phyloP scores from a whole-genome alignment of 257 asterid genomes.

The Salvia rosmarinus region DNA sequence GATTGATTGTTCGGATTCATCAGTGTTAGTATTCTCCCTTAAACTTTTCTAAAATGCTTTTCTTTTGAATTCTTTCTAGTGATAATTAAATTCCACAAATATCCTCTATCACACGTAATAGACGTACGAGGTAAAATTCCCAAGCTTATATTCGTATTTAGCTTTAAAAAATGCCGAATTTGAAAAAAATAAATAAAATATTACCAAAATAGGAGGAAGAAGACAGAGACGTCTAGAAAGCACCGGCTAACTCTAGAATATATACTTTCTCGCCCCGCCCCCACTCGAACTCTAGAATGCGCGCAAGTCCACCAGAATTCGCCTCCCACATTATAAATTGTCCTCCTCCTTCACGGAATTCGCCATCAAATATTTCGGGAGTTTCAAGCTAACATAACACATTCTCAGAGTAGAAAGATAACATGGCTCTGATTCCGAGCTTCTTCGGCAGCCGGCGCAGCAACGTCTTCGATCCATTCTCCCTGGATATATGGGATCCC shows the following conservation, averaged over 20 bases:
- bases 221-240: neutral
- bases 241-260: neutral
- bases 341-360: neutral
- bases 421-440: conserved; percentile 30
- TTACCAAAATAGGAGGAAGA: no score
- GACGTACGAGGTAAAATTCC: no score
- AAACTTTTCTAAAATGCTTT: no score
- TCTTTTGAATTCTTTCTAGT: no score
- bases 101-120: no score
- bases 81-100: no score
- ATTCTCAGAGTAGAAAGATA: neutral
- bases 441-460: conserved; percentile 25
- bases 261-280: neutral
- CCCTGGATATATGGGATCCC: conserved; percentile 26
- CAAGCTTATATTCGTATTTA: no score
- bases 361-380: neutral
- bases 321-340: neutral
- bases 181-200: no score
- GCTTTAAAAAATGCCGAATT: no score
- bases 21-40: no score
- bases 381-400: neutral
- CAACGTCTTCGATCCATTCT: conserved; percentile 30
- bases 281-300: neutral
- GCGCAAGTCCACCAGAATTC: neutral
- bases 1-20: no score